Evolutionary conservation across 129 eudicot species (phyloP), one percentile per base, ranked within the genome.

Genomic region (Chrysanthemum lavandulifolium): DNA sequence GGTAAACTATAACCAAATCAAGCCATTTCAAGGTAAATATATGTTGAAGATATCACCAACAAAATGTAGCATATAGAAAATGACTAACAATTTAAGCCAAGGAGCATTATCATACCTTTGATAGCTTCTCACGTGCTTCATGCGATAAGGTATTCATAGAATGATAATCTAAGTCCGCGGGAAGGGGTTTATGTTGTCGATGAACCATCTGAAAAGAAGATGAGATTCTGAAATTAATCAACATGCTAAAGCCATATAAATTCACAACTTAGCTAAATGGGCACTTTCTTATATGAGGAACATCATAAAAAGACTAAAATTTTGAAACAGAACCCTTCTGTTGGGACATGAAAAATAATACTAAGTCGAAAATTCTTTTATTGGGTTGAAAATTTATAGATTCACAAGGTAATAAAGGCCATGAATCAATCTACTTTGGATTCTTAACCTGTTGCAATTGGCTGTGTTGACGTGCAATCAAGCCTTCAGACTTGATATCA

Each of bases 61-160:
- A 3, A 49, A 13, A 49, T 13, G 12, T 4, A 65, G n/a, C 43
- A 16, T 71, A 64, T 15, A 23, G 18, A 62, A 29, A 7, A 16
- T 56, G 25, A 56, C 25, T 16, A 5, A 7, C 12, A 16, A 15
- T 18, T 11, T 6, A 56, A 56, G 29, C 11, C 61, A 18, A 13
- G 18, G 9, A 40, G 47, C 47, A 6, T 40, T 40, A 40, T 40
- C 76, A 81, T 73, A 93, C 97, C 97, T 91, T 95, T 62, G 99
- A 84, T 19, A 95, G 83, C 77, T 95, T 95, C 73, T 95, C 99
- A 49, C 99, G 99, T 67, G 99, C 91, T 82, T 95, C 99, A 73
- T 75, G 87, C 0, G 95, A 90, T 77, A 95, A 82, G 68, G 85
- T 95, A 18, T 83, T 83, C 91, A 95, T 90, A 25, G 86, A 79